Conservation (phyloP, 148 eudicot genomes). For the Chenopodium album region DNA sequence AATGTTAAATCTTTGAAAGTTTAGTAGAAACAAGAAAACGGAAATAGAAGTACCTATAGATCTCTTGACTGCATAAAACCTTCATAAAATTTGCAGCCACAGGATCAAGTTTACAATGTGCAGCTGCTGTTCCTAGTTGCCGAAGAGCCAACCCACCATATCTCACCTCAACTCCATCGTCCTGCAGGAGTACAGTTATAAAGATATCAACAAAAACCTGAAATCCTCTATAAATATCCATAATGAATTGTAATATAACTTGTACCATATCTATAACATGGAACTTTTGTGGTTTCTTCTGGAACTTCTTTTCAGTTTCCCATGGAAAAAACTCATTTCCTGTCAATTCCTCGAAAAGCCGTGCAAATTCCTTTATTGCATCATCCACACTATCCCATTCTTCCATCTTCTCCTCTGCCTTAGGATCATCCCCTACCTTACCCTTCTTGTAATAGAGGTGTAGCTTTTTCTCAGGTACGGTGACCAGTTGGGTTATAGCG, state of each 20-base stretch:
- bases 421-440: conserved; percentile 53
- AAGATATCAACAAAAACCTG: not conserved
- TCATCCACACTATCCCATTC: conserved; percentile 51
- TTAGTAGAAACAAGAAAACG: not conserved
- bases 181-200: conserved; percentile 30
- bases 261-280: conserved; percentile 72
- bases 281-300: conserved; percentile 59
- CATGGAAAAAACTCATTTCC: conserved; percentile 77
- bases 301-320: conserved; percentile 80
- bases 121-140: conserved; percentile 62
- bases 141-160: conserved; percentile 68
- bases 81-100: conserved; percentile 69
- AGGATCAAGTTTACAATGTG: conserved; percentile 64
- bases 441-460: conserved; percentile 76
- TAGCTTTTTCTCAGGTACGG: conserved; percentile 54
- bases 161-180: conserved; percentile 72
- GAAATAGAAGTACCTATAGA: conserved; percentile 48
- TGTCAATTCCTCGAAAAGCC: conserved; percentile 67
- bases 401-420: conserved; percentile 64
- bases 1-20: not conserved
- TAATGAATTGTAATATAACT: not conserved
- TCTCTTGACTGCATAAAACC: conserved; percentile 70
- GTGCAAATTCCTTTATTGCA: conserved; percentile 61
- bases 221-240: not conserved
- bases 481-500: conserved; percentile 61